Evolutionary conservation across 495 filamentous ascomycete genomes (phyloP).

Genomic region (Penicillium arizonense): DNA sequence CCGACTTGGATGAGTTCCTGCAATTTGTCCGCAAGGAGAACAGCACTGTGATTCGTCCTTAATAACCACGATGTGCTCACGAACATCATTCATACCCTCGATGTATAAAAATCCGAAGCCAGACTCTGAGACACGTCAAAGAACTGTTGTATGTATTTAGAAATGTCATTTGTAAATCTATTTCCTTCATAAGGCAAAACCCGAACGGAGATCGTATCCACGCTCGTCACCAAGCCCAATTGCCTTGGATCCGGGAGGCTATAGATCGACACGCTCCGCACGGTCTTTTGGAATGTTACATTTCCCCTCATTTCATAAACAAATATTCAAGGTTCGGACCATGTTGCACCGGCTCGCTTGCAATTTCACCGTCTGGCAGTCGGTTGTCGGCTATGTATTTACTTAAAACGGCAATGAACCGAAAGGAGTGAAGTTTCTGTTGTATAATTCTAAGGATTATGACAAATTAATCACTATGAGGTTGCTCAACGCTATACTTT

Average conservation of each 20-base stretch:
- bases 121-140: neutral
- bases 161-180: neutral
- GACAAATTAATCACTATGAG: neutral
- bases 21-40: conserved; percentile 22
- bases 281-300: conserved; percentile 6
- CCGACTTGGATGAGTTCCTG: conserved; percentile 17
- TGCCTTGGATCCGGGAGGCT: neutral
- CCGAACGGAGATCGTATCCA: neutral
- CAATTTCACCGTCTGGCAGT: no score
- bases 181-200: conserved; percentile 9
- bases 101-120: conserved; percentile 1
- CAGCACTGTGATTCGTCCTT: conserved; percentile 15
- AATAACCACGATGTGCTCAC: neutral
- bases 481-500: neutral
- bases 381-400: no score
- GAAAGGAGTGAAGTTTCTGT: no score
- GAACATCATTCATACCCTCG: neutral
- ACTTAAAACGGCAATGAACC: no score
- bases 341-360: neutral
- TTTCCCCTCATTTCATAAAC: conserved; percentile 15
- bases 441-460: neutral
- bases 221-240: neutral
- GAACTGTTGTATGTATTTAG: neutral
- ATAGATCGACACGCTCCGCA: conserved; percentile 7
- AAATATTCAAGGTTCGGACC: neutral